phyloP scores from a whole-genome alignment of 306 rosid genomes.

The Biancaea sappan region DNA sequence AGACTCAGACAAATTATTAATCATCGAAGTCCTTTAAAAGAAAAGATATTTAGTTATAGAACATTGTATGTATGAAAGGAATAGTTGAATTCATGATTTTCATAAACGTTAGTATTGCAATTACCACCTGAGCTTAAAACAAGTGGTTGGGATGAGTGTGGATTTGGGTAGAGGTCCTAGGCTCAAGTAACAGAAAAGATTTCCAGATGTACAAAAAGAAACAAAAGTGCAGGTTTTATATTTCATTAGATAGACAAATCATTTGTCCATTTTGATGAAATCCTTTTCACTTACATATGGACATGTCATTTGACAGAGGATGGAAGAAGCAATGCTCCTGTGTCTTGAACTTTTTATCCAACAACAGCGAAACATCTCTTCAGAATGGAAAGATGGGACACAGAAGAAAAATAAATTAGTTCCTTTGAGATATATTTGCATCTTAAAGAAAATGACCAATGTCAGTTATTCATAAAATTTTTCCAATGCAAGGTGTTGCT shows the following conservation, averaged over 20 bases:
- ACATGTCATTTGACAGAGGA: slow-evolving; percentile 81
- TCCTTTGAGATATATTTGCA: slow-evolving; percentile 14
- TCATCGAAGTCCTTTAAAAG: neutral
- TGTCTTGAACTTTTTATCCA: slow-evolving; percentile 79
- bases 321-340: slow-evolving; percentile 79
- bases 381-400: slow-evolving; percentile 30
- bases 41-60: neutral
- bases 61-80: neutral
- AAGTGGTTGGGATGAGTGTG: neutral
- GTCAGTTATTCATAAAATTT: too few relatives aligned
- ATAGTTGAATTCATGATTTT: slow-evolving; percentile 20
- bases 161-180: neutral
- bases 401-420: slow-evolving; percentile 20
- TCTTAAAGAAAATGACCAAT: too few relatives aligned
- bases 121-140: neutral
- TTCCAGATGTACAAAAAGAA: neutral
- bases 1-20: neutral
- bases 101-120: neutral
- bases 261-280: neutral
- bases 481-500: neutral
- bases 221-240: neutral
- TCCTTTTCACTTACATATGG: slow-evolving; percentile 67
- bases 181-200: neutral
- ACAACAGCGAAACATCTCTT: slow-evolving; percentile 80
- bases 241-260: neutral